Evolutionary conservation across 75 land plant genomes (phyloP).

Genomic region (Cryptomeria japonica): DNA sequence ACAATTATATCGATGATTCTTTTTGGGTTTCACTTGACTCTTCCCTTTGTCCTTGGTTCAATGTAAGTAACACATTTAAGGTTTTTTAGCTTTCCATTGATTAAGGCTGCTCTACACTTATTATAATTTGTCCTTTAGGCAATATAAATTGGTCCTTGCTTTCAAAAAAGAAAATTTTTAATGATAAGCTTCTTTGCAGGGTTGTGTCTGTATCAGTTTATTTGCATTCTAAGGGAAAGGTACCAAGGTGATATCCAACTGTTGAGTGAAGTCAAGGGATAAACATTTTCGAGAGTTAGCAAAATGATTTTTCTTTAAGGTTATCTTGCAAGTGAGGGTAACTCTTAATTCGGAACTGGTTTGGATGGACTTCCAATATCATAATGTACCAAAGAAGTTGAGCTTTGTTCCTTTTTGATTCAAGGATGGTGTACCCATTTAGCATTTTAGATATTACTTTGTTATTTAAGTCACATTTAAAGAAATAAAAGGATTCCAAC

Average conservation of each 20-base stretch:
- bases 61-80: slow-evolving; percentile 51
- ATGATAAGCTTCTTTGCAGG: slow-evolving; percentile 10
- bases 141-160: neutral
- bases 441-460: too few species aligned
- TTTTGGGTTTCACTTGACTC: slow-evolving; percentile 66
- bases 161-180: neutral
- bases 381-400: too few species aligned
- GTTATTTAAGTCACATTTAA: too few species aligned
- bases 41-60: slow-evolving; percentile 86
- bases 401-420: too few species aligned
- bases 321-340: neutral
- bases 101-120: neutral
- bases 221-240: slow-evolving; percentile 41
- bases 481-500: too few species aligned
- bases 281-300: too few species aligned
- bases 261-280: neutral
- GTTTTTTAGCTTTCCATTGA: neutral
- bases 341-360: neutral
- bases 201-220: slow-evolving; percentile 41
- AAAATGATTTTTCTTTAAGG: neutral
- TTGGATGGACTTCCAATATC: too few species aligned
- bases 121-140: neutral
- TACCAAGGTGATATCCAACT: slow-evolving; percentile 13
- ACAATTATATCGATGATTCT: slow-evolving; percentile 71
- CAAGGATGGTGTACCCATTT: too few species aligned